These are phyloP conservation scores for Phytophthora colocasiae DNA, from an alignment of 352 stramenopile species.

Conservation along the genomic window DNA sequence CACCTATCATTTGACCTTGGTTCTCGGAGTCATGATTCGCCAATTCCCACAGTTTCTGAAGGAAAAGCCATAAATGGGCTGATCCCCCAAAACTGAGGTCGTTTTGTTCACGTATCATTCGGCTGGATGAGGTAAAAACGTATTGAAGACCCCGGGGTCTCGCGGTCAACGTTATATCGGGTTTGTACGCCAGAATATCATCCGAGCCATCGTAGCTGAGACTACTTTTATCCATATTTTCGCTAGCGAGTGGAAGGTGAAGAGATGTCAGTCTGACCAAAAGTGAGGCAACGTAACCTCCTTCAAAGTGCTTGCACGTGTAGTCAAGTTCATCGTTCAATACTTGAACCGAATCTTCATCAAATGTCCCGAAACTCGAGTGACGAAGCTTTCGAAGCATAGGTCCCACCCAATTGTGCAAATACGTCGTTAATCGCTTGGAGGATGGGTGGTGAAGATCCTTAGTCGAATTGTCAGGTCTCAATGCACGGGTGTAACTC, in stretches of 20 bases:
- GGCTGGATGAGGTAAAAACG: constrained; percentile 20
- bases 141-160: constrained; percentile 20
- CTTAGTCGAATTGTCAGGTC: constrained; percentile 7
- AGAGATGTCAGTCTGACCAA: constrained; percentile 12
- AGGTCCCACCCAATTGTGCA: constrained; percentile 21
- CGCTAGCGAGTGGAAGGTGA: neutral
- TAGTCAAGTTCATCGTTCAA: constrained; percentile 22
- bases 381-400: constrained; percentile 29
- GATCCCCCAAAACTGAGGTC: constrained; percentile 40
- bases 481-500: constrained; percentile 20
- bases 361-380: constrained; percentile 17
- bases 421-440: constrained; percentile 23
- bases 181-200: neutral
- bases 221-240: neutral
- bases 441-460: constrained; percentile 16
- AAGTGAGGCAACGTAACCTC: constrained; percentile 7
- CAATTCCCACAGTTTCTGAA: constrained; percentile 31
- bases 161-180: neutral
- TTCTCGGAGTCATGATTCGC: neutral
- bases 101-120: constrained; percentile 22
- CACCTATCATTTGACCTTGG: neutral
- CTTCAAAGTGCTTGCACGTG: constrained; percentile 6
- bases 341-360: constrained; percentile 12
- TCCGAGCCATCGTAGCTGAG: neutral
- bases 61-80: constrained; percentile 36